Evolutionary conservation across 371 early-diverging fungal species (phyloP), one percentile per base, ranked within the genome.

Genomic region (Entomophthora muscae): DNA sequence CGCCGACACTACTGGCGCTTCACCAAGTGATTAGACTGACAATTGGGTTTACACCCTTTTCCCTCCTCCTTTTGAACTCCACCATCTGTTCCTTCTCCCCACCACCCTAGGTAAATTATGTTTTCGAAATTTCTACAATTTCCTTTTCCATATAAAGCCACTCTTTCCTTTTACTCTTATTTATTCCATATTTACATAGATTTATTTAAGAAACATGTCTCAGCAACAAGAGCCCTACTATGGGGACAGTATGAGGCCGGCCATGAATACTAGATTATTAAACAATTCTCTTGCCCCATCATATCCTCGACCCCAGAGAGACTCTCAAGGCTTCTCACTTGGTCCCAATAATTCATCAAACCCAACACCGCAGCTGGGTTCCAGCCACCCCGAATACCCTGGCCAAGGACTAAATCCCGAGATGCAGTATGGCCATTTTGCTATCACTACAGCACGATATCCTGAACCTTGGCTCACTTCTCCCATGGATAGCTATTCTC

Each of bases 381-480:
- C 42, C 17, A 42, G 42, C 17, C 42, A 17, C 42, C 42, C 42
- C 17, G 42, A 42, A 42, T 42, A 42, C 17, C 42, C 42, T 42
- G 42, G 5, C 10, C 42, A 5, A 17, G 42, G 17, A 10, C 42
- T 42, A 5, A 42, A 42, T 42, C 5, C 5, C 17, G 42, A 42
- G 42, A 5, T 42, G 17, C 61, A 61, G 27, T 61, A 33, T 23
- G 61, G 61, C n/a, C 61, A 61, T 33, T 61, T 61, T 42, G 61
- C 61, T 10, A 33, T 61, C 23, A 61, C 61, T 7, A 61, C 61
- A 24, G 61, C 61, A 28, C 31, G 61, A 26, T 61, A 61, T 23
- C 31, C 7, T 26, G 61, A 61, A 12, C 61, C 61, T 17, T 61
- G 61, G 61, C 17, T 31, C 12, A 29, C 21, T 57, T 31, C 26